Evolutionary conservation across 202 grass and related monocot genomes (phyloP), one percentile per base, ranked within the genome.

Genomic region (Elaeis oleifera): DNA sequence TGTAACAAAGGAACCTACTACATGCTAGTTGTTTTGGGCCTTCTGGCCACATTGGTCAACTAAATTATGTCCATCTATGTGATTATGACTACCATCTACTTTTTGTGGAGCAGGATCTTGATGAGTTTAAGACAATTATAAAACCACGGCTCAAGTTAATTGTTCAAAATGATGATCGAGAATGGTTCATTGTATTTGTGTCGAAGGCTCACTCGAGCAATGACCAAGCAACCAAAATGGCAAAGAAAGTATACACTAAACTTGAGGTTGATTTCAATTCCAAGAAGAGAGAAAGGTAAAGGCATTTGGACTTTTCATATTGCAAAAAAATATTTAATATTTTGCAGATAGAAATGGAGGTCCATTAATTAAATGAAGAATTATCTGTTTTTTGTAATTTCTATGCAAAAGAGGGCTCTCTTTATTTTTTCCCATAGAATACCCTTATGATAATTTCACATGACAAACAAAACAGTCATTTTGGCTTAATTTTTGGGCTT

Each of bases 111-210:
- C 76, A 97, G 94, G 94, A 99, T 67, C 94, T 99, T 61, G 94
- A 99, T 73, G 88, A 92, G 60, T 99, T 92, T 77, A 99, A 89
- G 72, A 94, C 88, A 51, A 99, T 99, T 79, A 72, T 99, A 79
- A 99, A 94, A 56, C 88, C 94, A 50, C 80, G 94, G 57, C 80
- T 99, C 58, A 99, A 89, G 83, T 84, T 99, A 83, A 92, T 99
- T 67, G 85, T 92, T 55, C 94, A 99, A 94, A 99, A 99, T 78
- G 94, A 99, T 69, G 94, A 99, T 16, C 79, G 78, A 23, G 94
- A 99, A 76, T 99, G 88, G 94, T 99, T 99, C 67, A 86, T 99
- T 49, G 80, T 99, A 58, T 99, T 89, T 80, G 85, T 99, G 24
- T 99, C 82, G 23, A 99, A 89, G 78, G 94, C 85, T 69, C 78